Base-by-base conservation (phyloP, 1,139 yeast species). In the Yamadazyma diospyri region DNA sequence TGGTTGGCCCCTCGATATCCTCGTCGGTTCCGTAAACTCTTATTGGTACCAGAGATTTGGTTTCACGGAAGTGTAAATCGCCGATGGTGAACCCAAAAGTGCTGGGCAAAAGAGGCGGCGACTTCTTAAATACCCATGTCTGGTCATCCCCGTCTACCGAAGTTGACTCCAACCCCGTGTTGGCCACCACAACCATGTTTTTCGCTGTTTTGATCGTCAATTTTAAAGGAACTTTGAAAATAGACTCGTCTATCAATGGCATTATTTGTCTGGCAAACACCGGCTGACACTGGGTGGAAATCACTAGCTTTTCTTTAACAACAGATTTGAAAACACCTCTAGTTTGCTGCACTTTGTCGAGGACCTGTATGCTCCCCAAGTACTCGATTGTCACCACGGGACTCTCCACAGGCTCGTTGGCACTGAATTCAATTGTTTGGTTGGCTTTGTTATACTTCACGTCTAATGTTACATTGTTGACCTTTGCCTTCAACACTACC, bases 261-360 rank as follows among this genome's bases (percentile, higher is more conserved):
- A 78, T 78, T 10, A 81, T 69, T 32, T 51, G 51, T 44, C 81
- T 64, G 3, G 86, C 81, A 41, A 69, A 78, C 20, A 69, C 66
- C 0, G 92, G 88, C 50, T 81, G 89, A 26, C 77, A 69, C 48
- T 83, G 89, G 2, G 92, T 80, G 0, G 87, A 78, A 25, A 81
- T 50, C 11, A 81, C 57, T 37, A 59, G 68, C 39, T 74, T 71
- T 37, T 59, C 52, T 9, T 79, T 78, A 2, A 71, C 20, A 10
- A 19, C 19, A 4, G 30, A 24, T 18, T 28, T 35, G 27, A 35
- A 35, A 1, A 32, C 16, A 7, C 35, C 38, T 23, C 24, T 27
- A 9, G 38, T 35, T 26, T 35, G 38, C 9, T 19, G 29, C 7
- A 27, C 14, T 25, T 15, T 32, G 25, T 35, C 38, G 9, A 35